These are phyloP conservation scores for Calonectria pseudoreteaudii DNA, from an alignment of 2,329 filamentous ascomycete species.

Conservation along the genomic window DNA sequence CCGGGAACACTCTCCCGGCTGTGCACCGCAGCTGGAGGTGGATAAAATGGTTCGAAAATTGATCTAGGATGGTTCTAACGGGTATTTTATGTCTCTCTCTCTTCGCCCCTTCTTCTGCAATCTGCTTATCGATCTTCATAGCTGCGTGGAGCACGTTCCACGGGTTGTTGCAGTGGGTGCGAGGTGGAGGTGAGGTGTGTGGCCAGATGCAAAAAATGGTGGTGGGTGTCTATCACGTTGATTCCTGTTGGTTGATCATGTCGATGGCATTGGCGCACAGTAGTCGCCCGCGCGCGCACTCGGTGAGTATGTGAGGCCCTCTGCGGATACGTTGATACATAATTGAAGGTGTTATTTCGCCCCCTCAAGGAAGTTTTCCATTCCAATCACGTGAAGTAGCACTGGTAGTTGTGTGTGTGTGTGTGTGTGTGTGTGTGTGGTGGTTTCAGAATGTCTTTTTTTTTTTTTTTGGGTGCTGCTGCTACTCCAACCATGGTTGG, in stretches of 20 bases:
- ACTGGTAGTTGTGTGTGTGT: too few relatives aligned
- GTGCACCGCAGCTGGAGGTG: conserved; percentile 27
- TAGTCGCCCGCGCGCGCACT: background rate
- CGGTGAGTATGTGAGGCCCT: background rate
- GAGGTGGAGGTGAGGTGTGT: background rate
- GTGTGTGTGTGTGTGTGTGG: background rate
- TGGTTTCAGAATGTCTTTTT: background rate
- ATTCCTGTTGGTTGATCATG: background rate
- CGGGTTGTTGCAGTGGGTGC: background rate
- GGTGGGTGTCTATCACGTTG: background rate
- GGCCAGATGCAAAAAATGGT: background rate
- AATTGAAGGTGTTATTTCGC: background rate
- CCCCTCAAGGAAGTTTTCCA: background rate
- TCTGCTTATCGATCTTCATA: background rate
- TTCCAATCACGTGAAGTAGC: background rate
- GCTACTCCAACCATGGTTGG: background rate
- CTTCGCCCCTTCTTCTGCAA: too few relatives aligned
- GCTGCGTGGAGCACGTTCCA: conserved; percentile 13
- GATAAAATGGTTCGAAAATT: conserved; percentile 3
- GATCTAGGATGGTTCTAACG: conserved; percentile 1
- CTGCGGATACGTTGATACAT: background rate
- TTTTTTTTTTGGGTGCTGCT: background rate
- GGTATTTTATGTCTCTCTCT: background rate
- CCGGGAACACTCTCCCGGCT: conserved; percentile 27
- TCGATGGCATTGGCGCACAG: background rate